Percentiles rank a stretch among this genome's conserved stretches.
These are phyloP conservation scores for Berberis vulgaris DNA, from an alignment of 164 flowering plant genomes.

Conservation along the genomic window DNA sequence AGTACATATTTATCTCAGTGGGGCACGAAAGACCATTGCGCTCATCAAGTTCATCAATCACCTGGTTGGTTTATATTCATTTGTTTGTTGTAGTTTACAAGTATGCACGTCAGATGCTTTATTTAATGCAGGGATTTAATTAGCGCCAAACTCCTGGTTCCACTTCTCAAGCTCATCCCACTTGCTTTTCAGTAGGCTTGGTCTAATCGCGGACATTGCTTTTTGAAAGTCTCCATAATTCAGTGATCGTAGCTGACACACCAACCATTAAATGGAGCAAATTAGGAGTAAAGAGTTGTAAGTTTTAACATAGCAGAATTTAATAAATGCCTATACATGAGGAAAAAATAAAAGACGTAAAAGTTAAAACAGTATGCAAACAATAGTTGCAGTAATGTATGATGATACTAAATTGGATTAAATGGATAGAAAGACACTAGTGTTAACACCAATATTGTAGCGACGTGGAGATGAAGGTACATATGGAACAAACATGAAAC, in stretches of 20 bases:
- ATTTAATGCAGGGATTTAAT: conserved; percentile 18
- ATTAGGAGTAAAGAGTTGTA: background rate
- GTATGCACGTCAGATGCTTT: background rate
- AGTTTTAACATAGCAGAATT: no score
- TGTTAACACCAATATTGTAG: no score
- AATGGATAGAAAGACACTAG: no score
- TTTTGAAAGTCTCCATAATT: conserved; percentile 60
- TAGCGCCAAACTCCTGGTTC: conserved; percentile 88
- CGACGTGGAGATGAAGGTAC: no score
- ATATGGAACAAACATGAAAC: no score
- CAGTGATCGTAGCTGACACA: conserved; percentile 58
- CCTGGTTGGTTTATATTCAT: background rate
- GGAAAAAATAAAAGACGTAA: no score
- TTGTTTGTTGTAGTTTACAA: background rate
- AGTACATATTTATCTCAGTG: no score
- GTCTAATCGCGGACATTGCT: conserved; percentile 89
- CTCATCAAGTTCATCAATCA: background rate
- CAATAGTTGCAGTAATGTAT: no score
- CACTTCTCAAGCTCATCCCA: conserved; percentile 92
- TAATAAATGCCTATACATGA: no score
- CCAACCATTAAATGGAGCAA: background rate
- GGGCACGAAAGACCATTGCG: no score
- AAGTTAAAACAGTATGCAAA: no score
- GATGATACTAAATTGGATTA: no score
- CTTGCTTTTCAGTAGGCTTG: conserved; percentile 81